These are phyloP conservation scores for Abelmoschus esculentus DNA, from an alignment of 345 rosid genomes.

Conservation along the genomic window DNA sequence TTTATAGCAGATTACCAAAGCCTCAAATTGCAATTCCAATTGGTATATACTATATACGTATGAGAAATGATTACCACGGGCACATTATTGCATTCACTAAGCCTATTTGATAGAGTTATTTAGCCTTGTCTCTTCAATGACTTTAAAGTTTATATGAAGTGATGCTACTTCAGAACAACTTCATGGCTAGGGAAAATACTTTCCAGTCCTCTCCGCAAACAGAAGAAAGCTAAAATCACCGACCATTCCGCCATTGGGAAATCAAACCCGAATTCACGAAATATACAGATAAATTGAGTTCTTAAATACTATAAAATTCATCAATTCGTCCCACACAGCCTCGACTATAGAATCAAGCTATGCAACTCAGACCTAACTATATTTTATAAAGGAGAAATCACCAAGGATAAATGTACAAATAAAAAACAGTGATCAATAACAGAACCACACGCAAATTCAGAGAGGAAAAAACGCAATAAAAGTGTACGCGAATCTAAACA, in stretches of 20 bases:
- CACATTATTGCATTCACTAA: background rate
- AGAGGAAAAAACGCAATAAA: background rate
- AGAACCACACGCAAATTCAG: background rate
- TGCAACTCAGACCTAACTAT: background rate
- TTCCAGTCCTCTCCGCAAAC: background rate
- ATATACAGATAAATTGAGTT: background rate
- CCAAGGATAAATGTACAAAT: too few species aligned
- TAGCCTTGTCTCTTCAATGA: background rate
- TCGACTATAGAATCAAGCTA: background rate
- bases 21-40: conserved; percentile 1
- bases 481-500: background rate
- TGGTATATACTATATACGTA: background rate
- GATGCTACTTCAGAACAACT: conserved; percentile 1
- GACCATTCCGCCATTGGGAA: background rate
- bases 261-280: background rate
- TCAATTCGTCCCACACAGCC: background rate
- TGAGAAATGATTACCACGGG: background rate
- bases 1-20: background rate
- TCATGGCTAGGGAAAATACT: background rate
- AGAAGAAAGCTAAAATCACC: background rate
- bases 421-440: too few species aligned
- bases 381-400: background rate
- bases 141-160: background rate
- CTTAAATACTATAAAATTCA: background rate
- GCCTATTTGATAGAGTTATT: background rate